These are phyloP conservation scores for Pyrenophora teres DNA, from an alignment of 2,329 filamentous ascomycete genomes.

Conservation along the genomic window DNA sequence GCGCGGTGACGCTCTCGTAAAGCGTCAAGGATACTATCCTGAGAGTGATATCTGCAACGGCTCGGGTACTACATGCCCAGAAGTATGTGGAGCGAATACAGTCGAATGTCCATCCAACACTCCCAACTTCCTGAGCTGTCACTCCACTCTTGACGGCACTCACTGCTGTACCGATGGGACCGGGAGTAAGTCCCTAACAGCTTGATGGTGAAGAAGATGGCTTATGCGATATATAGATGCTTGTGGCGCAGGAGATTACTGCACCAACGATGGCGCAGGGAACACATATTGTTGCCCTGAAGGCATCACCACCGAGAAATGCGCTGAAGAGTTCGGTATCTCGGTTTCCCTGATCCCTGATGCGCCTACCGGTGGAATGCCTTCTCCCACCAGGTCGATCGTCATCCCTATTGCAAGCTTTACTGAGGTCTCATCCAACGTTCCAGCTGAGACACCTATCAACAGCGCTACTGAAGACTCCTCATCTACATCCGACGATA, in stretches of 20 bases:
- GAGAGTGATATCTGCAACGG: neutral
- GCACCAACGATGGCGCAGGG: conserved; percentile 58
- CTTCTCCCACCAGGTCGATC: neutral
- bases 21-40: conserved; percentile 6
- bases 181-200: neutral
- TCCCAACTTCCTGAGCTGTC: neutral
- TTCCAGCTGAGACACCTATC: neutral
- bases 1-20: neutral
- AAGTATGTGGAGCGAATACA: neutral
- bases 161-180: conserved; percentile 1
- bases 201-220: conserved; percentile 7
- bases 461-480: neutral
- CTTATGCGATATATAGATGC: conserved; percentile 59
- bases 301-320: conserved; percentile 58
- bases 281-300: conserved; percentile 67
- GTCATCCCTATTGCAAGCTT: neutral
- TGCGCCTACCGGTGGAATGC: neutral
- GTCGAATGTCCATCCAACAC: neutral
- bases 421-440: neutral
- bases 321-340: conserved; percentile 49
- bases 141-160: neutral
- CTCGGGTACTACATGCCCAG: neutral
- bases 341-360: neutral
- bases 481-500: neutral
- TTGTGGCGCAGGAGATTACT: conserved; percentile 66